A percentile compares a stretch with the other conserved stretches of the same genome.
phyloP scores from a whole-genome alignment of 2,329 filamentous ascomycete species.

The Claviceps purpurea region DNA sequence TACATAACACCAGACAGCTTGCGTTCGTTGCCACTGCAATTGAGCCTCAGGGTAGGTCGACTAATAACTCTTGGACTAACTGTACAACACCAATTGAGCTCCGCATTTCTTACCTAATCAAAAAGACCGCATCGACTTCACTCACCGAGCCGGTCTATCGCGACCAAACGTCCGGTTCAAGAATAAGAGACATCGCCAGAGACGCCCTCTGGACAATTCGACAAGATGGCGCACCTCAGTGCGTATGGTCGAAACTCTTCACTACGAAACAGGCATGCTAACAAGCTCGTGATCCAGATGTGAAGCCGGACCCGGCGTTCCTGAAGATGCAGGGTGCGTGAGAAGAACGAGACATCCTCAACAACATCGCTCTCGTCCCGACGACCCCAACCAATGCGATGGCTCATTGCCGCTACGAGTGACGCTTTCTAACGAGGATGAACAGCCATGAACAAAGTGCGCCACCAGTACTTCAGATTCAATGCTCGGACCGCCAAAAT shows the following conservation, averaged over 20 bases:
- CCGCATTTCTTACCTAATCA: conserved; percentile 5
- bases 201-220: conserved; percentile 11
- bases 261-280: conserved; percentile 10
- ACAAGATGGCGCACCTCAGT: conserved; percentile 28
- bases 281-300: conserved; percentile 17
- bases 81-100: no score
- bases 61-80: no score
- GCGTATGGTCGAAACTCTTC: conserved; percentile 4
- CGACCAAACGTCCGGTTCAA: conserved; percentile 8
- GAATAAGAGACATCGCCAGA: conserved; percentile 10
- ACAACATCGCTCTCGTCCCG: background rate
- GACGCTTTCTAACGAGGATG: conserved; percentile 11
- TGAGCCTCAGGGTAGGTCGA: no score
- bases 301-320: conserved; percentile 29
- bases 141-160: conserved; percentile 4
- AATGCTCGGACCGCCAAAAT: conserved; percentile 70
- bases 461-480: conserved; percentile 94
- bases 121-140: background rate
- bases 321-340: conserved; percentile 27
- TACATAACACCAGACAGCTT: no score
- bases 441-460: conserved; percentile 68
- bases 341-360: conserved; percentile 5
- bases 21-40: no score
- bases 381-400: background rate
- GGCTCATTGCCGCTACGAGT: background rate